Base-by-base conservation (phyloP, 257 asterid genomes). In the Marsdenia floribunda region DNA sequence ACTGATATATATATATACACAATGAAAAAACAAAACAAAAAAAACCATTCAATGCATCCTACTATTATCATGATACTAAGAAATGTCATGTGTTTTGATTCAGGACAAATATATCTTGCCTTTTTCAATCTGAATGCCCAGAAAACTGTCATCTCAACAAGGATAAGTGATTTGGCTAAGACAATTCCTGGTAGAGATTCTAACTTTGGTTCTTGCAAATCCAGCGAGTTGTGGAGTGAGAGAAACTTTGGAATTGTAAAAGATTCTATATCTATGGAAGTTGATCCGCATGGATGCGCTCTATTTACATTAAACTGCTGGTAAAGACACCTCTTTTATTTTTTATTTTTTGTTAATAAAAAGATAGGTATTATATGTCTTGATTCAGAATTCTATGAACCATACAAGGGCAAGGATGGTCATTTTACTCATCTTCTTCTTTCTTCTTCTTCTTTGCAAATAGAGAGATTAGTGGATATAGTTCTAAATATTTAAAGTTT, bases 61-160 rank as follows among this genome's bases (percentile, higher is more conserved):
- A 14, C 19, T 53, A 18, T 16, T 52, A 52, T 14, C 19, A 52
- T 52, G 57, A 4, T 52, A 52, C 49, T 63, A 33, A 47, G 8
- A 46, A 35, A 50, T 8, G 14, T 58, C 74, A 11, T 57, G 14
- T 72, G 10, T 49, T 71, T 29, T 74, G 37, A 18, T 75, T 68
- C 87, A 92, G 98, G 97, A 72, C 90, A 92, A 81, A 83, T 87
- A 71, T 94, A 90, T 35, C 85, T 89, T n/a, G 96, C 97, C 0
- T 85, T 92, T 69, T 94, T 90, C 90, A 94, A 94, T 76, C 78
- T 92, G 88, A 83, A 83, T 67, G 15, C 76, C 2, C 77, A 69
- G 65, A 83, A 76, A 72, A 81, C 86, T 3, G 74, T 55, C 5
- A 65, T 92, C 68, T 84, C 93, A 15, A 57, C 87, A 76, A 87